Base-by-base conservation (phyloP, 352 stramenopile species). In the Phytophthora crassamura region DNA sequence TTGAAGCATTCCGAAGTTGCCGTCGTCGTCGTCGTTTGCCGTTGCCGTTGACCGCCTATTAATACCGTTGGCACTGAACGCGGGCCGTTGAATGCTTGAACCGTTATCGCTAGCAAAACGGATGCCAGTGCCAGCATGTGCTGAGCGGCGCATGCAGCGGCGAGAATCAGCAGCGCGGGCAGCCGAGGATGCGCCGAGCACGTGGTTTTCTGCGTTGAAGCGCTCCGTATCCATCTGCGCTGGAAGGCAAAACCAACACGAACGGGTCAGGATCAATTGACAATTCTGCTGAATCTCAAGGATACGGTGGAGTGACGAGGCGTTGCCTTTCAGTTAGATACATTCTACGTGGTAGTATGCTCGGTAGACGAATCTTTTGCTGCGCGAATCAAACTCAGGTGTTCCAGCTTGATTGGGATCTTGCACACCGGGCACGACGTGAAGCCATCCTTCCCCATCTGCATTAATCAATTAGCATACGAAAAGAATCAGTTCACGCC, bases 391-490 rank as follows among this genome's bases (percentile, higher is more conserved):
- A 92, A 63, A 67, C 75, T 90, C 46, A 94, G 58, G 18, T 89
- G 71, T 25, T 90, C 69, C 7, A 92, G 59, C 48, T 89, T 87
- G 57, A 92, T 83, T 41, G 82, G 73, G 16, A 84, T 58, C 66
- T 94, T 94, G 74, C 86, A 94, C 32, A 92, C 65, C 22, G 86
- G 86, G 47, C 86, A 94, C 5, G 82, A 87, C 7, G 75, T 90
- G 43, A 84, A 90, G 3, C 86, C 86, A 58, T 90, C 74, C 30
- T 78, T 89, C 48, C 90, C 86, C 82, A 90, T 89, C 82, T 90
- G 54, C 52, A 57, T 67, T 62, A 64, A 57, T 61, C 54, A 72
- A 54, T 50, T 47, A 35, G 14, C 33, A 53, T 10, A 63, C 43
- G 52, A 60, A 64, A 41, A 60, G 56, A 55, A 67, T 72, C 49